phyloP scores from a whole-genome alignment of 768 basidiomycete genomes.

The Suillus ampliporus region DNA sequence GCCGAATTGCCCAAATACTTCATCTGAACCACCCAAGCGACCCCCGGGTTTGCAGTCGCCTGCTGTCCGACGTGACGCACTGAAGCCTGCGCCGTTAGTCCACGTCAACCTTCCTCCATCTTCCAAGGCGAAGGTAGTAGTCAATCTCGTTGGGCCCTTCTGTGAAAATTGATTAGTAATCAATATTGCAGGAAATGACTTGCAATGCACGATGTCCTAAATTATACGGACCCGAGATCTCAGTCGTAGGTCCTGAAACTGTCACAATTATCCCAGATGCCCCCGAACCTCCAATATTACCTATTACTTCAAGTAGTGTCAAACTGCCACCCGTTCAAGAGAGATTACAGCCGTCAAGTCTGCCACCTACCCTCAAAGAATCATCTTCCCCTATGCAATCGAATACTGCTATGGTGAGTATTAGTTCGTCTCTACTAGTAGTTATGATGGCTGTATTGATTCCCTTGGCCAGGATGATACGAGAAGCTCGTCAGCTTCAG shows the following conservation, averaged over 20 bases:
- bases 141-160: not conserved
- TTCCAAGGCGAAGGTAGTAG: not conserved
- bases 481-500: not conserved
- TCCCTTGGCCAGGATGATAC: not conserved
- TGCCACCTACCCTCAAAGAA: not conserved
- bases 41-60: not conserved
- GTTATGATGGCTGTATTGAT: not conserved
- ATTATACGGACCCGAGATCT: not conserved
- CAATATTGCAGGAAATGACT: not conserved
- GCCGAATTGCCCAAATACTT: not conserved
- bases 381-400: not conserved
- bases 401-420: not conserved
- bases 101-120: conserved; percentile 1
- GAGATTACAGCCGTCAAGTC: not conserved
- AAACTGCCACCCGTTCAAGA: not conserved
- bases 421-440: not conserved
- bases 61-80: not conserved
- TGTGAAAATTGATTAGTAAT: no score
- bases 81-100: no score
- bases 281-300: not conserved
- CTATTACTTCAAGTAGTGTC: not conserved
- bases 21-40: not conserved
- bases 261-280: not conserved
- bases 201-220: not conserved
- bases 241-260: not conserved